Percentiles rank a stretch among this genome's conserved stretches.
Conservation (phyloP, 441 rosid species). For the Kokia cookei region DNA sequence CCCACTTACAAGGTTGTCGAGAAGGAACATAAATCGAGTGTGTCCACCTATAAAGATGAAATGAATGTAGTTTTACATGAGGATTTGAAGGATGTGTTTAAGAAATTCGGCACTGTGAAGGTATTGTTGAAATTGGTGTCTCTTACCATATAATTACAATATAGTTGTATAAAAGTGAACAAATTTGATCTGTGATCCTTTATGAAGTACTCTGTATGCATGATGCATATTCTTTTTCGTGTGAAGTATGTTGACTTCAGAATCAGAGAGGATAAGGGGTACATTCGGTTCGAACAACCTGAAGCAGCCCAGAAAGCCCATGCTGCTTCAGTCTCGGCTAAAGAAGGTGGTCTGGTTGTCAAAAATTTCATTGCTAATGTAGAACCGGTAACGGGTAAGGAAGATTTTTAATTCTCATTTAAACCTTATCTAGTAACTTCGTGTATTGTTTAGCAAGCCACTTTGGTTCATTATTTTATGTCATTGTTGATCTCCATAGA, state of each 20-base stretch:
- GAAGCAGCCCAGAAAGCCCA: conserved; percentile 91
- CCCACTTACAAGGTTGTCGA: conserved; percentile 24
- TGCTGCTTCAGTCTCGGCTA: conserved; percentile 81
- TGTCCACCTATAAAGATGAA: conserved; percentile 42
- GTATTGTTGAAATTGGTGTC: conserved; percentile 24
- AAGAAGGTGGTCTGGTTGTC: conserved; percentile 74
- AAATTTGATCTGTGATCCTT: neutral
- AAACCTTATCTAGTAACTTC: neutral
- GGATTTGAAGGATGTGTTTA: conserved; percentile 73
- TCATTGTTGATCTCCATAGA: neutral
- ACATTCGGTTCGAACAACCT: conserved; percentile 74
- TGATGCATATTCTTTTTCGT: neutral
- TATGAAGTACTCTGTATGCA: neutral
- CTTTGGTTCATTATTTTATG: neutral
- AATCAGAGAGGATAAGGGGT: conserved; percentile 76
- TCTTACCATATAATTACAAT: neutral
- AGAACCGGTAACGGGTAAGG: conserved; percentile 77
- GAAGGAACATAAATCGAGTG: conserved; percentile 34
- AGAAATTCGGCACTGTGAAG: conserved; percentile 77
- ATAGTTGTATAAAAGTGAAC: neutral
- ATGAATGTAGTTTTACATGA: conserved; percentile 77
- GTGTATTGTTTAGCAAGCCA: neutral
- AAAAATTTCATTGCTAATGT: conserved; percentile 68
- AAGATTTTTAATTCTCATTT: neutral
- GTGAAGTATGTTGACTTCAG: conserved; percentile 79